Evolutionary conservation across 202 grass and related monocot species (phyloP).

Genomic region (Panicum hallii): DNA sequence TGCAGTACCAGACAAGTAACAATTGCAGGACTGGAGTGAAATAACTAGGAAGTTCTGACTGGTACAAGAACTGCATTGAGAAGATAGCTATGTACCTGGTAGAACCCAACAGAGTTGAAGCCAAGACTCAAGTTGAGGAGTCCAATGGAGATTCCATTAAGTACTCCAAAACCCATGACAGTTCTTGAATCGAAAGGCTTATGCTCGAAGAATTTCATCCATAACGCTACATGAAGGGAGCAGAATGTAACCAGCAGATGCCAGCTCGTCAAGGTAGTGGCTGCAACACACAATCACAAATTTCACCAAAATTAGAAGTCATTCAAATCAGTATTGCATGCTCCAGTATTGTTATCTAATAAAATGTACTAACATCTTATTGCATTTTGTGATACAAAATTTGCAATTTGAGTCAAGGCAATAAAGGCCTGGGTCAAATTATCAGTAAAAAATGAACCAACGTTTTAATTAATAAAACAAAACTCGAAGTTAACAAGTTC

Average conservation of each 20-base stretch:
- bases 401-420: conserved; percentile 25
- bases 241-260: conserved; percentile 99
- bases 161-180: conserved; percentile 98
- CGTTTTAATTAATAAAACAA: neutral
- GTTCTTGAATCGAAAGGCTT: conserved; percentile 95
- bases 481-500: neutral
- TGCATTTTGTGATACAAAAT: neutral
- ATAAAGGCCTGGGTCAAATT: neutral
- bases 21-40: conserved; percentile 31
- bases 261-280: conserved; percentile 99
- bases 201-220: conserved; percentile 95
- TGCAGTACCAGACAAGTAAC: conserved; percentile 24
- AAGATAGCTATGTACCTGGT: conserved; percentile 71
- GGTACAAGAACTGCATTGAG: conserved; percentile 21
- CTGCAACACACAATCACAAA: conserved; percentile 59
- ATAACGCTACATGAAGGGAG: conserved; percentile 92
- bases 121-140: conserved; percentile 98
- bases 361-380: neutral
- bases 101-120: conserved; percentile 99
- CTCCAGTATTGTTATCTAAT: neutral
- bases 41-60: conserved; percentile 34
- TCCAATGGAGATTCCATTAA: conserved; percentile 99
- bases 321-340: neutral
- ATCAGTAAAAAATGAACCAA: conserved; percentile 19
- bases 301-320: neutral